phyloP scores from a whole-genome alignment of 2,329 filamentous ascomycete species.

The Ramularia endophylla region DNA sequence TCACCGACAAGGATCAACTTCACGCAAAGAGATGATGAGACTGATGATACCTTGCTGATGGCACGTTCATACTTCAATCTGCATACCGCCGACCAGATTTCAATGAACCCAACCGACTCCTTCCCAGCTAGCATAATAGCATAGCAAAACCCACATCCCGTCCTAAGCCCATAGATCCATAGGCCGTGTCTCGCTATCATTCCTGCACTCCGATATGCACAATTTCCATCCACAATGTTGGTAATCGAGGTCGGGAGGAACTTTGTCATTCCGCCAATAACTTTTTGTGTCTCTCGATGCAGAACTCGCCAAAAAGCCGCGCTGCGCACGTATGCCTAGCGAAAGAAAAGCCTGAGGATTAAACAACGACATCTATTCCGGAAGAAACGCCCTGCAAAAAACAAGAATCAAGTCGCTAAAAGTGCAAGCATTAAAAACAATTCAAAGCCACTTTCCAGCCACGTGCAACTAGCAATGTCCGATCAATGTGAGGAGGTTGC shows the following conservation, averaged over 20 bases:
- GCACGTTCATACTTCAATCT: too few species aligned
- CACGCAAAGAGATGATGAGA: too few species aligned
- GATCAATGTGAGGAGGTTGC: too few species aligned
- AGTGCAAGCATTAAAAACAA: conserved; percentile 19
- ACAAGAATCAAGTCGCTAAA: conserved; percentile 11
- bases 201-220: background rate
- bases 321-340: background rate
- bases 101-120: background rate
- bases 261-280: conserved; percentile 1
- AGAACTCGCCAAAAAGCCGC: background rate
- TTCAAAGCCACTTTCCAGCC: too few species aligned
- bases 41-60: too few species aligned
- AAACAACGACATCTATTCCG: conserved; percentile 1
- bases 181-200: background rate
- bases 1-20: too few species aligned
- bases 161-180: background rate
- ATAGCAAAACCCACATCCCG: background rate
- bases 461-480: too few species aligned
- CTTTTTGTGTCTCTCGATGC: conserved; percentile 8
- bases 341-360: conserved; percentile 1
- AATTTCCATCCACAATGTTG: conserved; percentile 5
- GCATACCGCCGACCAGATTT: background rate
- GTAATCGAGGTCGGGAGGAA: conserved; percentile 3
- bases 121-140: too few species aligned
- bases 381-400: background rate